phyloP scores from a whole-genome alignment of 1,284 basidiomycete genomes.

The Boletus semigastroideus region DNA sequence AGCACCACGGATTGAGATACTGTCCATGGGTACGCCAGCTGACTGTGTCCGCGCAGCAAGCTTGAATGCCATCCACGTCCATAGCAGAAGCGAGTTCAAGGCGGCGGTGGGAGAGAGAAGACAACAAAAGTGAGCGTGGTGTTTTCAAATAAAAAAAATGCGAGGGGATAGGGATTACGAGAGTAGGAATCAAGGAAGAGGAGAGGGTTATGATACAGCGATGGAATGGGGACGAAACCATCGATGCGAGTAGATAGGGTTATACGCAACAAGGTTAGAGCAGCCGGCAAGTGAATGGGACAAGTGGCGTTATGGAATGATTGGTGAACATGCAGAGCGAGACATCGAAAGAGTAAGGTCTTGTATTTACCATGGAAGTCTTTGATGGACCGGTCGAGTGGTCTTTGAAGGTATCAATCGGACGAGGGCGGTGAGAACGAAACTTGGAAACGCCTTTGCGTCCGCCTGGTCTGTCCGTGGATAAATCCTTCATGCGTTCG shows the following conservation, averaged over 20 bases:
- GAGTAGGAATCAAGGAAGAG: slow-evolving; percentile 6
- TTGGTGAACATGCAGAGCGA: slow-evolving; percentile 30
- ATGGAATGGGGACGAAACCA: slow-evolving; percentile 11
- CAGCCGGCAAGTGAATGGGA: slow-evolving; percentile 10
- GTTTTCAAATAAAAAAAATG: slow-evolving; percentile 32
- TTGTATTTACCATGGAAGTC: slow-evolving; percentile 65
- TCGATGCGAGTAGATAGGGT: slow-evolving; percentile 17
- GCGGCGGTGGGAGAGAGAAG: slow-evolving; percentile 29
- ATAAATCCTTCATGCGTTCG: slow-evolving; percentile 65
- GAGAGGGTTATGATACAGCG: slow-evolving; percentile 12
- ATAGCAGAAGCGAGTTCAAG: slow-evolving; percentile 27
- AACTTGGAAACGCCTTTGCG: slow-evolving; percentile 62
- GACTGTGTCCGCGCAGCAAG: slow-evolving; percentile 35
- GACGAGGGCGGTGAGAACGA: slow-evolving; percentile 57
- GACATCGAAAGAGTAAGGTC: slow-evolving; percentile 29
- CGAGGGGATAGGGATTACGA: slow-evolving; percentile 31
- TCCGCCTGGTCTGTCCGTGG: slow-evolving; percentile 60
- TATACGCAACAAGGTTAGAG: slow-evolving; percentile 15
- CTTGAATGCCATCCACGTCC: slow-evolving; percentile 26
- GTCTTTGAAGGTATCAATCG: slow-evolving; percentile 59
- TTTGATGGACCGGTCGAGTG: slow-evolving; percentile 46
- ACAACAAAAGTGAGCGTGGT: slow-evolving; percentile 41
- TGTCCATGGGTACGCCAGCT: slow-evolving; percentile 26
- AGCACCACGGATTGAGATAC: slow-evolving; percentile 35
- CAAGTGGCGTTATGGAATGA: slow-evolving; percentile 24